These are phyloP conservation scores for Osmanthus fragrans DNA, from an alignment of 257 asterid genomes.

Conservation along the genomic window DNA sequence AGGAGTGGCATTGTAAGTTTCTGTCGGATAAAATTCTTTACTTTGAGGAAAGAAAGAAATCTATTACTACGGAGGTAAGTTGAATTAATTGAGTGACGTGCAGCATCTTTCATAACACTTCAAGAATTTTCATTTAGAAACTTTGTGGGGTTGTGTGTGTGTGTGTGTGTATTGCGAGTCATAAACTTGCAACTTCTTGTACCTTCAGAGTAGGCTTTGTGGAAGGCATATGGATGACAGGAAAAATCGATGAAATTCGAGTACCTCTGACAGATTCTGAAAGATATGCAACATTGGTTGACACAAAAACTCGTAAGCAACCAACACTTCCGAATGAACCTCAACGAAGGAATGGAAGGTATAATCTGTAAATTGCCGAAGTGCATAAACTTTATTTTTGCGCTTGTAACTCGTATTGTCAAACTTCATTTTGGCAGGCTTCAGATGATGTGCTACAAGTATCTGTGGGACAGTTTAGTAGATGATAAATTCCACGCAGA, in stretches of 20 bases:
- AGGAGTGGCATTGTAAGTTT: not conserved
- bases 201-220: slow-evolving; percentile 66
- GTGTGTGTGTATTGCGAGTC: slow-evolving; percentile 2
- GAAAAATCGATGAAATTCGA: slow-evolving; percentile 83
- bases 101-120: not conserved
- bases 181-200: slow-evolving; percentile 33
- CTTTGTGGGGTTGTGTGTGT: not conserved
- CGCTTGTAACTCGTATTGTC: slow-evolving; percentile 19
- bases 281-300: slow-evolving; percentile 60
- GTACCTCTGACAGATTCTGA: slow-evolving; percentile 46
- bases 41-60: not conserved
- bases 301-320: slow-evolving; percentile 79
- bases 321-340: slow-evolving; percentile 74
- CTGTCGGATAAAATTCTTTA: not conserved
- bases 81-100: not conserved
- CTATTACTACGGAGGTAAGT: too few species aligned
- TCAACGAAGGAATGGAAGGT: slow-evolving; percentile 93
- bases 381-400: not conserved
- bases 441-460: slow-evolving; percentile 92
- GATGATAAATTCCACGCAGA: slow-evolving; percentile 57
- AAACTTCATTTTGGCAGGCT: slow-evolving; percentile 55
- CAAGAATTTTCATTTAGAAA: slow-evolving; percentile 29
- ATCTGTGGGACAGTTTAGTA: slow-evolving; percentile 80
- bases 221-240: slow-evolving; percentile 89
- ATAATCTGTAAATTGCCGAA: slow-evolving; percentile 19